phyloP scores from a whole-genome alignment of 129 eudicot genomes.

The Flaveria bidentis region DNA sequence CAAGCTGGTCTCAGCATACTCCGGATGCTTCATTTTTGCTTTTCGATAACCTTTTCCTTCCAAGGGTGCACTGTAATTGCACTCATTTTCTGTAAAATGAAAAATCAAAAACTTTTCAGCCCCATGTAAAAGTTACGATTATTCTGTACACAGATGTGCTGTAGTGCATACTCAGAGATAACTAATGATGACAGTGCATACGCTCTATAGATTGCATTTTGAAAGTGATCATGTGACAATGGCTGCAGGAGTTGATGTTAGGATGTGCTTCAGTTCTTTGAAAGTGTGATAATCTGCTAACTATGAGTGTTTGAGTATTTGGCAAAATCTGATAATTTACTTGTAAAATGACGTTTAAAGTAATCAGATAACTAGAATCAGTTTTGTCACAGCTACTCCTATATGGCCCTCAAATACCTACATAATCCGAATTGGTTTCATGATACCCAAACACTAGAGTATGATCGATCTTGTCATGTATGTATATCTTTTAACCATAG shows the following conservation, averaged over 20 bases:
- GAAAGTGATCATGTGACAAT: not conserved
- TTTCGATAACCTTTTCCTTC: conserved; percentile 95
- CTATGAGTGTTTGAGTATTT: not conserved
- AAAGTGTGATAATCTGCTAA: not conserved
- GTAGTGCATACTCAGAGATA: not conserved
- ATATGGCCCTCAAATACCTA: not conserved
- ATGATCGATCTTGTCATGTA: not conserved
- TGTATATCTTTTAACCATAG: not conserved
- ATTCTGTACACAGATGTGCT: not conserved
- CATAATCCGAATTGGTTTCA: not conserved
- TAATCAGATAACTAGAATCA: not conserved
- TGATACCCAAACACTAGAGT: not conserved
- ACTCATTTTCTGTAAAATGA: conserved; percentile 19
- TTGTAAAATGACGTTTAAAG: not conserved
- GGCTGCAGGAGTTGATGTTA: not conserved
- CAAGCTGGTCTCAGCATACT: conserved; percentile 79
- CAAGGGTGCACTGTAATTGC: conserved; percentile 67
- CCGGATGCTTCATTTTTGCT: conserved; percentile 94
- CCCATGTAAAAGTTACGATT: not conserved
- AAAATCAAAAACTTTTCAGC: not conserved
- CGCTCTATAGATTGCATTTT: not conserved
- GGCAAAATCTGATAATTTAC: not conserved
- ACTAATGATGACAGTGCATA: not conserved
- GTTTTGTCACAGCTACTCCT: not conserved
- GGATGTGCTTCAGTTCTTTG: not conserved